phyloP scores from a whole-genome alignment of 345 rosid species.

The Sonneratia caseolaris region DNA sequence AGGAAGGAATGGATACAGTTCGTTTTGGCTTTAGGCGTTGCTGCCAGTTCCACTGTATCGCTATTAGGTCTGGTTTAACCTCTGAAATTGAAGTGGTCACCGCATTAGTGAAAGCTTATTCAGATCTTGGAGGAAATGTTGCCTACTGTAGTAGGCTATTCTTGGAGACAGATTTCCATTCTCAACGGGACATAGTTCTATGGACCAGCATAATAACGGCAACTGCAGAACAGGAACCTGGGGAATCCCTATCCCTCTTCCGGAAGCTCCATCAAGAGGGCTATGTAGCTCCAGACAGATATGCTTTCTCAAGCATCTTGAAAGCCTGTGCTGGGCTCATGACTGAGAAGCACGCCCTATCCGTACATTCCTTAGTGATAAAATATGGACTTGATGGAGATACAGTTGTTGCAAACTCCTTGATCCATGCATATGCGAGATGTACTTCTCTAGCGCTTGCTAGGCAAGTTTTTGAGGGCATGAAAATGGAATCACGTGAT shows the following conservation, averaged over 20 bases:
- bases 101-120: constrained; percentile 69
- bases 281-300: constrained; percentile 50
- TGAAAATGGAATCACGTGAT: constrained; percentile 46
- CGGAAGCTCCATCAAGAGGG: constrained; percentile 37
- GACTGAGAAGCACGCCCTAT: constrained; percentile 42
- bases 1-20: constrained; percentile 10
- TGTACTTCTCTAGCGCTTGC: constrained; percentile 61
- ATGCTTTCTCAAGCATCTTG: constrained; percentile 59
- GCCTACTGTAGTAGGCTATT: constrained; percentile 54
- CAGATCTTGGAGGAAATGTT: constrained; percentile 46
- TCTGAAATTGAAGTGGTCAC: constrained; percentile 56
- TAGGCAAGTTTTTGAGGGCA: constrained; percentile 53
- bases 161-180: constrained; percentile 25
- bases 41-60: constrained; percentile 51
- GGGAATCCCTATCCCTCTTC: constrained; percentile 51
- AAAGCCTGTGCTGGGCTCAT: constrained; percentile 82
- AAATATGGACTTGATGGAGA: constrained; percentile 57
- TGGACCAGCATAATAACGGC: constrained; percentile 84
- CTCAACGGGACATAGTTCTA: constrained; percentile 40
- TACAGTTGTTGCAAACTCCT: constrained; percentile 50
- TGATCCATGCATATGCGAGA: constrained; percentile 80
- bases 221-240: constrained; percentile 58
- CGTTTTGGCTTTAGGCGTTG: constrained; percentile 33
- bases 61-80: constrained; percentile 43
- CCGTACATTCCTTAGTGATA: constrained; percentile 52